These are phyloP conservation scores for Conoideocrella luteorostrata DNA, from an alignment of 2,329 filamentous ascomycete species.

Conservation along the genomic window DNA sequence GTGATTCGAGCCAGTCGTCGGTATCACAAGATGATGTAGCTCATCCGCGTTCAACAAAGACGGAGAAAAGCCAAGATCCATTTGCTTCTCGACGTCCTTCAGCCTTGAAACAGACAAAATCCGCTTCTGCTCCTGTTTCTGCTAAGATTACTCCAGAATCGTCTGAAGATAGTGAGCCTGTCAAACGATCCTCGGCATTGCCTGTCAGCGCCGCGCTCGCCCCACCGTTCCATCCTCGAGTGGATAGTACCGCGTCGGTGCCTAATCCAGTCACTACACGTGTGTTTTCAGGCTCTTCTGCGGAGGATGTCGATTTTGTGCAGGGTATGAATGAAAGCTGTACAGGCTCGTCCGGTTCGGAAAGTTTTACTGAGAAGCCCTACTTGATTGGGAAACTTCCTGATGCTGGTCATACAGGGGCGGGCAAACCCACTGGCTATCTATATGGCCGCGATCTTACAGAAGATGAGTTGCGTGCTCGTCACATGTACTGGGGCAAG, in stretches of 20 bases:
- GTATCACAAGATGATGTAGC: conserved; percentile 11
- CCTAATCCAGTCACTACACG: conserved; percentile 4
- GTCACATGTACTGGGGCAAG: conserved; percentile 55
- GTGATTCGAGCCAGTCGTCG: conserved; percentile 10
- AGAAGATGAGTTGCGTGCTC: conserved; percentile 51
- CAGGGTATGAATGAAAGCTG: neutral
- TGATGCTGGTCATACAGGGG: conserved; percentile 33
- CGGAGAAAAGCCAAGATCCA: conserved; percentile 10
- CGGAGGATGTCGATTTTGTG: conserved; percentile 3
- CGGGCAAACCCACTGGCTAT: conserved; percentile 41
- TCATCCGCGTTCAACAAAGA: conserved; percentile 9
- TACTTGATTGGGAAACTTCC: conserved; percentile 52
- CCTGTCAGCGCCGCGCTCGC: conserved; percentile 42
- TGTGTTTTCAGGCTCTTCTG: conserved; percentile 3
- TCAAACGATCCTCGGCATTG: conserved; percentile 30
- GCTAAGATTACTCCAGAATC: conserved; percentile 14
- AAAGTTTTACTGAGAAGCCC: conserved; percentile 25
- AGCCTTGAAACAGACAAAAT: conserved; percentile 24
- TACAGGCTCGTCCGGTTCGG: conserved; percentile 11
- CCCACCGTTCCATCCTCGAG: conserved; percentile 41
- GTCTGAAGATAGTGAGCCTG: conserved; percentile 16
- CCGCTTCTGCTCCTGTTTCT: conserved; percentile 15
- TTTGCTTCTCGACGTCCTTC: conserved; percentile 13
- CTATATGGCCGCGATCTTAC: conserved; percentile 51
- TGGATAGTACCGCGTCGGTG: conserved; percentile 14